Base-by-base conservation (phyloP, 2,329 filamentous ascomycete species). In the Phyllosticta citriasiana region DNA sequence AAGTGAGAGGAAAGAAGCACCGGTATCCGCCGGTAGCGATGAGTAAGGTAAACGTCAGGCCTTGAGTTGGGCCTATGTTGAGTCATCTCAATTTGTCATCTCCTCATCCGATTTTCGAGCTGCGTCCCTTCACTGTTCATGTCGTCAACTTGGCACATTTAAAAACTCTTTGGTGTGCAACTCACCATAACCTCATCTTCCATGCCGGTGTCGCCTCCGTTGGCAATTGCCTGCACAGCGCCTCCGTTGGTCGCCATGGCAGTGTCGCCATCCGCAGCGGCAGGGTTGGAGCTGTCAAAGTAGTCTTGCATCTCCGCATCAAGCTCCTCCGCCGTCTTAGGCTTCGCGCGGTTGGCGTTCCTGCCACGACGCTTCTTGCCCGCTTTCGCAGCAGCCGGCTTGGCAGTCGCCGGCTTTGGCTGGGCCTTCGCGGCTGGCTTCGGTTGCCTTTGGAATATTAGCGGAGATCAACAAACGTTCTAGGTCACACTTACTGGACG, bases 271-370 rank as follows among this genome's bases (percentile, higher is more conserved):
- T 77, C 72, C 58, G 72, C 74, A 66, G 79, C 79, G 58, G 76
- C 77, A 65, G 77, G 72, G 57, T 67, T 68, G 56, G 71, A 77
- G 30, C 73, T 72, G 59, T 81, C 85, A 73, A 95, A 97, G 79
- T 99, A 99, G 75, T 97, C 94, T 22, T 85, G 87, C 94, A 99
- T 99, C 75, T 99, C 94, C 4, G 90, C 91, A 74, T 99, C 94
- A 26, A 99, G 85, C 78, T 99, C 92, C 73, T 96, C 93, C 1
- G 88, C 86, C 0, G 91, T 96, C 88, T 97, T 97, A 79, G 81
- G 77, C 76, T 85, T 95, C 80, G 76, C 79, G 64, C 79, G 78
- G 62, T 81, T 79, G 72, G 80, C 82, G 75, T 82, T 82, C 68
- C 77, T 76, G 65, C 77, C 78, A 53, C 76, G 79, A 9, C 26